Percentiles rank a stretch among this genome's conserved stretches.
Evolutionary conservation across 208 protist genomes (phyloP).

Genomic region (Balamuthia mandrillaris): DNA sequence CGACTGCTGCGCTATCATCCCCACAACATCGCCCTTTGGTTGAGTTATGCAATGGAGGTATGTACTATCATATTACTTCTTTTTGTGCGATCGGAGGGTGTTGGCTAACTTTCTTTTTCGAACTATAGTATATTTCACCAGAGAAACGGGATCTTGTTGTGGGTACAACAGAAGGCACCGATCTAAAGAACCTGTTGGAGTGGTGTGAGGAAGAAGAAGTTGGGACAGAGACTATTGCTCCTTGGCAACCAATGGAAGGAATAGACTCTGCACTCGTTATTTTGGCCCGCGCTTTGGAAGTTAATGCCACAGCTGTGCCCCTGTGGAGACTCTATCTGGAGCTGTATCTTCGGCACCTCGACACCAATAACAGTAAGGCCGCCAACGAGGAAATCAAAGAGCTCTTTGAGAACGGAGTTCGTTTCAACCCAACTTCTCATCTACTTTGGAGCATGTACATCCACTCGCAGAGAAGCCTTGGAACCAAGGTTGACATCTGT

Average conservation of each 20-base stretch:
- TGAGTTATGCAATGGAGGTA: conserved; percentile 11
- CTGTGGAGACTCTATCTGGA: conserved; percentile 6
- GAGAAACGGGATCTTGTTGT: neutral
- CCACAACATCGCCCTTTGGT: neutral
- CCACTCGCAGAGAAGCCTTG: too few species aligned
- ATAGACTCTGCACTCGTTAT: neutral
- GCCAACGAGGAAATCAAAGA: too few species aligned
- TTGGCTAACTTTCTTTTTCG: neutral
- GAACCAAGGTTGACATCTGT: too few species aligned
- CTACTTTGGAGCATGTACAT: too few species aligned
- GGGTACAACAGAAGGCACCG: too few species aligned
- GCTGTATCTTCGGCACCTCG: conserved; percentile 15
- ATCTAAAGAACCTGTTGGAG: too few species aligned
- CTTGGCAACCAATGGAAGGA: neutral
- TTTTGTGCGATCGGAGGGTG: neutral
- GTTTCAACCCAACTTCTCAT: too few species aligned
- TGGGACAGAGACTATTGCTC: neutral
- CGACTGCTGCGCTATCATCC: neutral
- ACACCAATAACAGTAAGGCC: too few species aligned
- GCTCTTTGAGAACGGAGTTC: too few species aligned
- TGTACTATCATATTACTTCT: neutral
- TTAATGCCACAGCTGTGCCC: neutral
- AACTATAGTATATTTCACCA: neutral
- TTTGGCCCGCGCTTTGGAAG: neutral
- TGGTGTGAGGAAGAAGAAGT: neutral